Percentiles rank a stretch among this genome's conserved stretches.
phyloP scores from a whole-genome alignment of 1,139 yeast genomes.

The Lodderomyces theae region DNA sequence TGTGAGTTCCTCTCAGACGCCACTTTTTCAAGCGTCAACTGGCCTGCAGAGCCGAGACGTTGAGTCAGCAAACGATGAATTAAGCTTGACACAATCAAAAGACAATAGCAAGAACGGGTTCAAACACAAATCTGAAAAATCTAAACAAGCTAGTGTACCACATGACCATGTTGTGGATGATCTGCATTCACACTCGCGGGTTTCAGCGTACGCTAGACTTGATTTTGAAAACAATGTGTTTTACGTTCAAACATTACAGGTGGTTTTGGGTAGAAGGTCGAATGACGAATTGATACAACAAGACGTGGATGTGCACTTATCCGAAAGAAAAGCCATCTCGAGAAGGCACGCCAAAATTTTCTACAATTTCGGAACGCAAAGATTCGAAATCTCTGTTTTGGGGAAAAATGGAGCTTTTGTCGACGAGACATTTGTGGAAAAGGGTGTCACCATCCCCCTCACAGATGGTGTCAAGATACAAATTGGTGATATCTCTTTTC shows the following conservation, averaged over 20 bases:
- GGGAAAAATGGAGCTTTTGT: conserved; percentile 98
- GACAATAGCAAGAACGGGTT: background rate
- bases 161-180: conserved; percentile 10
- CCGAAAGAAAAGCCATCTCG: conserved; percentile 87
- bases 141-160: conserved; percentile 1
- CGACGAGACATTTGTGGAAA: conserved; percentile 81
- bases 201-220: conserved; percentile 89
- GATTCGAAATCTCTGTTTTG: conserved; percentile 83
- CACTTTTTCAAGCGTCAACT: background rate
- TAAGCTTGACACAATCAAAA: background rate
- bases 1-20: background rate
- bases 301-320: conserved; percentile 83
- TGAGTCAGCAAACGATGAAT: background rate
- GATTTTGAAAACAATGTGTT: conserved; percentile 92
- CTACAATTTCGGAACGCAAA: conserved; percentile 90
- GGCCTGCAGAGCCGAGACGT: background rate
- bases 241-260: conserved; percentile 93
- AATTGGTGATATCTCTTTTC: conserved; percentile 87
- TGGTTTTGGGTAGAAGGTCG: conserved; percentile 83
- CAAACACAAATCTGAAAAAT: background rate
- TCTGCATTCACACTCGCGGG: conserved; percentile 39
- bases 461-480: conserved; percentile 81
- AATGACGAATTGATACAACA: conserved; percentile 60
- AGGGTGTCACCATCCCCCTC: conserved; percentile 85
- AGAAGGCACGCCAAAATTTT: conserved; percentile 92